A percentile compares a stretch with the other conserved stretches of the same genome.
These are phyloP conservation scores for Globisporangium megalacanthum DNA, from an alignment of 352 stramenopile species.

Conservation along the genomic window DNA sequence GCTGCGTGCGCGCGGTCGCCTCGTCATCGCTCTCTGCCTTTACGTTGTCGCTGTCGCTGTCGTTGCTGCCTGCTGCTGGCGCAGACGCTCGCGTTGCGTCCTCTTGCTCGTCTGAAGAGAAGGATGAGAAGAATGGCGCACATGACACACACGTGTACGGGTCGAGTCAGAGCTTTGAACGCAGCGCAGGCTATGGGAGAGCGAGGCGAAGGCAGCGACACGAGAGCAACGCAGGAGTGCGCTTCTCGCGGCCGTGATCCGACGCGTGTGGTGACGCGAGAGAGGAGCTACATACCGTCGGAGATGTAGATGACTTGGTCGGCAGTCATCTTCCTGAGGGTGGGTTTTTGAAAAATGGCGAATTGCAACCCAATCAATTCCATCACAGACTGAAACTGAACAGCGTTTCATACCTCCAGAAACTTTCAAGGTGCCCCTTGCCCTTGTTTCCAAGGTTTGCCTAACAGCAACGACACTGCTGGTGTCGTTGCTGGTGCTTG, in stretches of 20 bases:
- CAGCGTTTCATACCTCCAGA: no score
- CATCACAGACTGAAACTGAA: neutral
- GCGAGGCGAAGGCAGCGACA: neutral
- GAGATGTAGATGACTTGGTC: conserved; percentile 45
- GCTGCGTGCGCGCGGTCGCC: neutral
- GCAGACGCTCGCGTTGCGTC: neutral
- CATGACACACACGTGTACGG: neutral
- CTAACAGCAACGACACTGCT: no score
- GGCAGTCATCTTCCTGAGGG: conserved; percentile 1
- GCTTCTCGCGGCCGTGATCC: neutral
- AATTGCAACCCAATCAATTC: neutral
- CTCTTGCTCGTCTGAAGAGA: conserved; percentile 6
- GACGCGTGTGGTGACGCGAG: neutral
- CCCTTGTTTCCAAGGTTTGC: no score
- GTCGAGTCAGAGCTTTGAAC: neutral
- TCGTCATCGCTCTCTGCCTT: conserved; percentile 2
- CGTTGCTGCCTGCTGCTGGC: neutral
- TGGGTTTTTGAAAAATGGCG: neutral
- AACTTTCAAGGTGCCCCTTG: no score
- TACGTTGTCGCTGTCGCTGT: conserved; percentile 5
- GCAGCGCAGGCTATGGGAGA: neutral
- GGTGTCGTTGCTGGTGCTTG: no score
- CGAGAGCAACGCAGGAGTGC: neutral
- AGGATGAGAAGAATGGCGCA: neutral
- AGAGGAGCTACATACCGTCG: conserved; percentile 43